A percentile compares a stretch with the other conserved stretches of the same genome.
These are phyloP conservation scores for Pestalotiopsis sp. DNA, from an alignment of 2,329 filamentous ascomycete species.

Conservation along the genomic window DNA sequence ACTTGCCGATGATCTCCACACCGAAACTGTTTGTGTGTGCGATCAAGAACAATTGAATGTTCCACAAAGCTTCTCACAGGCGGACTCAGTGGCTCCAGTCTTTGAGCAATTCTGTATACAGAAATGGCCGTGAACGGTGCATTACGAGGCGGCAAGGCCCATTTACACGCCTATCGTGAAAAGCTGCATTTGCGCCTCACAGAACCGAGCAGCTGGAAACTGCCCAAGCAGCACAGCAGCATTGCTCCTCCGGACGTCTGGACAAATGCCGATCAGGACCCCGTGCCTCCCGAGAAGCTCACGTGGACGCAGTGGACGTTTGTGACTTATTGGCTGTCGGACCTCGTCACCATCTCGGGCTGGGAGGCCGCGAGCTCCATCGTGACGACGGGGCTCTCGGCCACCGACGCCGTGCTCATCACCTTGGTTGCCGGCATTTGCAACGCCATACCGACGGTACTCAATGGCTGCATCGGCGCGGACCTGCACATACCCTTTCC, in stretches of 20 bases:
- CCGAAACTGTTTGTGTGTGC: neutral
- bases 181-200: conserved; percentile 25
- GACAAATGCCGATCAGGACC: conserved; percentile 32
- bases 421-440: conserved; percentile 49
- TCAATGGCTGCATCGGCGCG: conserved; percentile 42
- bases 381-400: conserved; percentile 33
- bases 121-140: neutral
- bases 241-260: conserved; percentile 34
- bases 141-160: neutral
- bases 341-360: conserved; percentile 38
- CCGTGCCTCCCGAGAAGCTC: conserved; percentile 38
- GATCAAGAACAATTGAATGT: neutral
- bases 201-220: conserved; percentile 29
- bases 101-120: neutral
- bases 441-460: conserved; percentile 45
- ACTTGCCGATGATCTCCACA: neutral
- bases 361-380: conserved; percentile 33
- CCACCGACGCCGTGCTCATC: conserved; percentile 49
- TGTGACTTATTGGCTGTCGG: conserved; percentile 51
- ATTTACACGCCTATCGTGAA: conserved; percentile 18
- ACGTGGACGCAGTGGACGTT: conserved; percentile 48
- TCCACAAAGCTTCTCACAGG: neutral
- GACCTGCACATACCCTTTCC: conserved; percentile 39
- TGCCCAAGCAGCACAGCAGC: conserved; percentile 33
- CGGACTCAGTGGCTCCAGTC: neutral